Evolutionary conservation across 768 basidiomycete genomes (phyloP), one percentile per base, ranked within the genome.

Genomic region (Pholiota molesta): DNA sequence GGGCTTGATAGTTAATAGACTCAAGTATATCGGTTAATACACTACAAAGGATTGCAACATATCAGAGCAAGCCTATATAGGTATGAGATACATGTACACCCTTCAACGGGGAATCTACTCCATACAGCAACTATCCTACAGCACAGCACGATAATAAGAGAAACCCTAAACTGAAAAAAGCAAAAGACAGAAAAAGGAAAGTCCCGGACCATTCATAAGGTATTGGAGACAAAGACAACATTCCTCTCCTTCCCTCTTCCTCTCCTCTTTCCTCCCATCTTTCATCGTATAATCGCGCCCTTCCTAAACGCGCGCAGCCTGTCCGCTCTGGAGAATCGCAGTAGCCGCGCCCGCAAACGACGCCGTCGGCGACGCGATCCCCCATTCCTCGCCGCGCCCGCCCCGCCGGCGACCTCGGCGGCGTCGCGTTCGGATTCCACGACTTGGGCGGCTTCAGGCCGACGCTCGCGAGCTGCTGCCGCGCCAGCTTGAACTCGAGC

Each of bases 401-500:
- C 33, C 14, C 62, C 45, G 64, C 57, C 72, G 64, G 70, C 74
- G 61, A 53, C 17, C 62, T 54, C 16, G 64, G 61, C 40, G 75
- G 74, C 45, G 76, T 73, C 65, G 81, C 83, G 23, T 82, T 83
- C 33, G 87, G 77, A 69, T 84, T 86, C 91, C 91, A 93, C 2
- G 86, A 80, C 72, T 86, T 90, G 55, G 92, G 92, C 28, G 92
- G 92, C 28, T 86, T 87, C 57, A 93, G 72, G 62, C 88, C 90
- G 59, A 94, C 85, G 66, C 82, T 81, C 2, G 86, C 89, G 51
- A 94, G 87, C 72, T 90, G 88, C 76, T 89, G 87, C 13, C 92
- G 84, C 44, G 91, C 92, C 39, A 88, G 87, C 72, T 85, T 89
- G 77, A 94, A 94, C 70, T 94, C 92, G 63, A 83, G 78, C 71